A percentile compares a stretch with the other conserved stretches of the same genome.
Conservation (phyloP, 2,329 filamentous ascomycete species). For the Aspergillus aculeatus region DNA sequence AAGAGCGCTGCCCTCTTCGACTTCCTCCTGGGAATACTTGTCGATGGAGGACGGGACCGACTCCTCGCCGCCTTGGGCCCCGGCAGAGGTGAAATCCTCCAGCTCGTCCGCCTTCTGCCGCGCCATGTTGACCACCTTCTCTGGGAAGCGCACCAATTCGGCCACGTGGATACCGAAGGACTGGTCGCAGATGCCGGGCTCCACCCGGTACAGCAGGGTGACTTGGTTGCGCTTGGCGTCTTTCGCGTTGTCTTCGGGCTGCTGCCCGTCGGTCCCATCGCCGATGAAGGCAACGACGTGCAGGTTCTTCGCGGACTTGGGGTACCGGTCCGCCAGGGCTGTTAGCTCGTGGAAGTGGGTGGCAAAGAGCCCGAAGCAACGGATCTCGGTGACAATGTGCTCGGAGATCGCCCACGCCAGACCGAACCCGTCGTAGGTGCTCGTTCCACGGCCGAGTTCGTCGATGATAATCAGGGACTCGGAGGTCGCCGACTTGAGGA, state of each 20-base stretch:
- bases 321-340: conserved; percentile 79
- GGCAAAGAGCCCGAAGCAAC: conserved; percentile 90
- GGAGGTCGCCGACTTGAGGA: conserved; percentile 90
- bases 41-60: conserved; percentile 32
- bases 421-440: conserved; percentile 96
- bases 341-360: conserved; percentile 99
- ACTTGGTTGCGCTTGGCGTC: conserved; percentile 71
- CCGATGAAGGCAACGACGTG: conserved; percentile 94
- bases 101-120: conserved; percentile 97
- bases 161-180: conserved; percentile 98
- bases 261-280: conserved; percentile 50
- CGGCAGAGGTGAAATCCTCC: conserved; percentile 70
- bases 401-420: conserved; percentile 99
- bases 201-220: conserved; percentile 93
- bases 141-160: conserved; percentile 91
- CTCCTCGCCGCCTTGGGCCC: conserved; percentile 47
- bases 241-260: conserved; percentile 32
- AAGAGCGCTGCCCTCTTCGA: conserved; percentile 81
- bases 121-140: conserved; percentile 98
- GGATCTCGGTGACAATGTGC: conserved; percentile 93
- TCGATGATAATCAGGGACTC: conserved; percentile 99
- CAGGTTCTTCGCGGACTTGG: conserved; percentile 79
- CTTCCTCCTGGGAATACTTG: conserved; percentile 74
- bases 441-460: conserved; percentile 92
- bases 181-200: conserved; percentile 93